A percentile compares a stretch with the other conserved stretches of the same genome.
Evolutionary conservation across 2,329 filamentous ascomycete species (phyloP).

Genomic region (Elsinoe fawcettii): DNA sequence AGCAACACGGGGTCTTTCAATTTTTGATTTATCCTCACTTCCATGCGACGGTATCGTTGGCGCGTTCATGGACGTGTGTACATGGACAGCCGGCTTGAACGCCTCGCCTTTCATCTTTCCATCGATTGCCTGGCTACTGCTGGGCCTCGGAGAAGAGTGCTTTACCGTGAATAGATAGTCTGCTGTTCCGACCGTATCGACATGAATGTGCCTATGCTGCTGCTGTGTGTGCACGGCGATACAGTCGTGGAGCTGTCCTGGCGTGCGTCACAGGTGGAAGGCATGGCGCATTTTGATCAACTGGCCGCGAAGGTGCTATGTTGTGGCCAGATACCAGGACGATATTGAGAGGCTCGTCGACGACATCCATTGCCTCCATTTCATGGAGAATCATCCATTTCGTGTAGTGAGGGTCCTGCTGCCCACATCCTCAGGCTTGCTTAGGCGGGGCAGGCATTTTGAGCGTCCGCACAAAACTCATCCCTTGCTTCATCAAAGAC

Average conservation of each 20-base stretch:
- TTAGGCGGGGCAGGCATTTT: background rate
- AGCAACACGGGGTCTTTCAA: background rate
- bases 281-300: too few relatives aligned
- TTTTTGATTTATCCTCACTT: background rate
- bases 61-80: background rate
- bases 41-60: background rate
- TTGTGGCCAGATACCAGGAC: too few relatives aligned
- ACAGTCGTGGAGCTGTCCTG: too few relatives aligned
- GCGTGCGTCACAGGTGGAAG: too few relatives aligned
- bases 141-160: background rate
- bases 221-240: background rate
- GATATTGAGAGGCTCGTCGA: too few relatives aligned
- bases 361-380: too few relatives aligned
- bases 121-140: background rate
- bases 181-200: background rate
- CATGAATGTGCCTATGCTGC: background rate
- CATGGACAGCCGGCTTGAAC: background rate
- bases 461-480: background rate
- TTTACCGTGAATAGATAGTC: background rate
- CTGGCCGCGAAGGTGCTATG: too few relatives aligned
- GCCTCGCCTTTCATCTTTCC: background rate
- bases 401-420: too few relatives aligned
- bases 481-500: background rate
- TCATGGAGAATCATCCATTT: too few relatives aligned
- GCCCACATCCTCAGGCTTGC: background rate